phyloP scores from a whole-genome alignment of 345 rosid genomes.

The Acer campestre region DNA sequence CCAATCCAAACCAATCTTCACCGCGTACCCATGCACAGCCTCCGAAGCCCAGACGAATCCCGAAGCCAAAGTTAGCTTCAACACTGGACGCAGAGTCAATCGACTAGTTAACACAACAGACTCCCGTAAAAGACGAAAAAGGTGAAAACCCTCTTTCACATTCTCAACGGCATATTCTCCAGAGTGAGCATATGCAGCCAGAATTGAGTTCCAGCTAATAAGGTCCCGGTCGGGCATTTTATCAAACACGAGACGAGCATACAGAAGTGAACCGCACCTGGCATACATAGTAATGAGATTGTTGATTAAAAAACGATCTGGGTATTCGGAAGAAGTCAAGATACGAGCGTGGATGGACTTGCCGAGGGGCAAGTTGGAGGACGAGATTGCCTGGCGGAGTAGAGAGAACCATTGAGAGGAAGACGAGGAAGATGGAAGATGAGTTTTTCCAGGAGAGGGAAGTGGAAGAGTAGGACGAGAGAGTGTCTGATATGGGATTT shows the following conservation, averaged over 20 bases:
- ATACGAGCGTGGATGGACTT: conserved; percentile 51
- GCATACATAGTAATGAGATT: conserved; percentile 55
- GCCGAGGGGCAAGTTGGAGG: conserved; percentile 48
- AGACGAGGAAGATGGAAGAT: conserved; percentile 20
- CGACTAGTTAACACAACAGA: conserved; percentile 37
- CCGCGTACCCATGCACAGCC: conserved; percentile 56
- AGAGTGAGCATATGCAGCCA: conserved; percentile 55
- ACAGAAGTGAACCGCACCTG: conserved; percentile 48
- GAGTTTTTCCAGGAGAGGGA: background rate
- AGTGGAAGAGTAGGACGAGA: background rate
- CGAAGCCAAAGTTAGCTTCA: conserved; percentile 53
- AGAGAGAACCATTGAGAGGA: conserved; percentile 54
- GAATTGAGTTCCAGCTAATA: conserved; percentile 58
- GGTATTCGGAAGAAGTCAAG: conserved; percentile 28
- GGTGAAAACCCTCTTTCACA: conserved; percentile 36
- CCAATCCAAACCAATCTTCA: conserved; percentile 51
- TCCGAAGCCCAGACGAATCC: conserved; percentile 52
- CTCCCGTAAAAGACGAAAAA: conserved; percentile 42
- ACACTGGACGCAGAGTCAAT: conserved; percentile 53
- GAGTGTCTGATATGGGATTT: background rate
- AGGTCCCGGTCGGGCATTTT: conserved; percentile 50
- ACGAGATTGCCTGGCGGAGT: conserved; percentile 55
- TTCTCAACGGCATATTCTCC: conserved; percentile 25
- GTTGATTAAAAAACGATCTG: conserved; percentile 55
- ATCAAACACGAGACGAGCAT: conserved; percentile 60